Conservation (phyloP, 106 monocot species). For the Dendrobium chrysotoxum region DNA sequence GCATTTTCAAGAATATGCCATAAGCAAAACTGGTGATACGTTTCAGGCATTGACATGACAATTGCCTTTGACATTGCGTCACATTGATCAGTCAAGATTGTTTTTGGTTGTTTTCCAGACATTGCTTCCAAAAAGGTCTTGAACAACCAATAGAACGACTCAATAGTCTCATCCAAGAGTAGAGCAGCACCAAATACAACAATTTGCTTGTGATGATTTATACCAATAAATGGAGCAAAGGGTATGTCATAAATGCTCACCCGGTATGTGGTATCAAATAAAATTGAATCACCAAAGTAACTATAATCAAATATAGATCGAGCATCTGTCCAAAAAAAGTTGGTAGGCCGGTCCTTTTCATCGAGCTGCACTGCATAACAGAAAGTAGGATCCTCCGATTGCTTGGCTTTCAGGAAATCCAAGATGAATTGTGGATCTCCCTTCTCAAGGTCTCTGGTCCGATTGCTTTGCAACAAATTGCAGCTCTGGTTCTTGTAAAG, state of each 20-base stretch:
- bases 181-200: conserved; percentile 49
- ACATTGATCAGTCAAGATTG: conserved; percentile 38
- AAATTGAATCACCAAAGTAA: conserved; percentile 57
- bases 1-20: conserved; percentile 43
- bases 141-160: conserved; percentile 51
- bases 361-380: conserved; percentile 64
- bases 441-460: conserved; percentile 40
- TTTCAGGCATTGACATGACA: conserved; percentile 18
- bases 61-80: conserved; percentile 29
- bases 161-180: conserved; percentile 44
- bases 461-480: conserved; percentile 24
- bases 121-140: conserved; percentile 42
- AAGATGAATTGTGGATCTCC: conserved; percentile 54
- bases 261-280: conserved; percentile 52
- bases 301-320: conserved; percentile 44
- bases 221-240: conserved; percentile 58
- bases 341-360: conserved; percentile 46
- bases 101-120: conserved; percentile 44
- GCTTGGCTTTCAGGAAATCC: conserved; percentile 53
- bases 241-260: conserved; percentile 32
- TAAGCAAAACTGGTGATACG: conserved; percentile 34
- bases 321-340: conserved; percentile 68
- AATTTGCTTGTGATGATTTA: conserved; percentile 54
- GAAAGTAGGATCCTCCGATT: conserved; percentile 56
- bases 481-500: conserved; percentile 26